Conservation (phyloP, 257 asterid species). For the Solanum sitiens region DNA sequence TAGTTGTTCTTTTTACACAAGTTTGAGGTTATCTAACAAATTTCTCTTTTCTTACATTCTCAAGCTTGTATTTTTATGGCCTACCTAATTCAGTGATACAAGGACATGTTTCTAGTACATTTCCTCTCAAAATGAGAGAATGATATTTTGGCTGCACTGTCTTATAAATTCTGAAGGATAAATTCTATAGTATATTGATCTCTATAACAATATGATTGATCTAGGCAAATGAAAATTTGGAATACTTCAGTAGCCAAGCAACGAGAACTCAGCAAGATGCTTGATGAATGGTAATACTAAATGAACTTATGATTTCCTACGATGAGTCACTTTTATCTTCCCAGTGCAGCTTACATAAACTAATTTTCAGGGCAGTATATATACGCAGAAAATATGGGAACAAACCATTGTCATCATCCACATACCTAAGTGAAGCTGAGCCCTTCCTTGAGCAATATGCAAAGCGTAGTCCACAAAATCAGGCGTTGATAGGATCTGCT, state of each 20-base stretch:
- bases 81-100: background rate
- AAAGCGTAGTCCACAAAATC: conserved; percentile 81
- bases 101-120: background rate
- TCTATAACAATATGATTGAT: conserved; percentile 5
- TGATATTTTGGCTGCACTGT: background rate
- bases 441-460: conserved; percentile 95
- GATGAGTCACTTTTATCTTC: conserved; percentile 1
- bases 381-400: conserved; percentile 69
- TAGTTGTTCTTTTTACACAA: background rate
- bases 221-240: conserved; percentile 97
- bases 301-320: background rate
- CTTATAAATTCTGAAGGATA: background rate
- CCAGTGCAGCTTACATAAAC: background rate
- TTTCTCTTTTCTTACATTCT: background rate
- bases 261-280: conserved; percentile 75
- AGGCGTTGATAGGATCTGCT: conserved; percentile 84
- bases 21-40: background rate
- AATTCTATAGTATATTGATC: background rate
- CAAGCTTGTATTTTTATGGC: background rate
- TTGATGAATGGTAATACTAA: conserved; percentile 79
- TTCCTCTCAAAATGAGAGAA: background rate
- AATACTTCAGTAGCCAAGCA: conserved; percentile 87
- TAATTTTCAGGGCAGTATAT: conserved; percentile 59
- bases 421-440: conserved; percentile 88
- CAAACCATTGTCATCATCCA: conserved; percentile 62